phyloP scores from a whole-genome alignment of 2,329 filamentous ascomycete species.

The Scopulariopsis brevicaulis region DNA sequence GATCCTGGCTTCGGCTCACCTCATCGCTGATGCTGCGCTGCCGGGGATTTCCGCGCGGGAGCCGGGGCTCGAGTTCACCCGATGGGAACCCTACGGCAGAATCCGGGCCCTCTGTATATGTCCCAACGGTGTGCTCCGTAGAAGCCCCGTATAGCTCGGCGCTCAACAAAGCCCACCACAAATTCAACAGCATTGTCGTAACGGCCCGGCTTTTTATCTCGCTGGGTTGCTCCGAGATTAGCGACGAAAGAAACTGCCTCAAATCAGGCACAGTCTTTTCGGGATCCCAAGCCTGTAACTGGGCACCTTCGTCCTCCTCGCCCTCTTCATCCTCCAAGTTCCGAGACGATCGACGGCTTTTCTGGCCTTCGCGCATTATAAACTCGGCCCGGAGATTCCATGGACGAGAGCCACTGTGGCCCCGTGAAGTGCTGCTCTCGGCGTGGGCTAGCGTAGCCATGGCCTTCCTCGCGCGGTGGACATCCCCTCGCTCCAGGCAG shows the following conservation, averaged over 20 bases:
- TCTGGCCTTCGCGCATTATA: conserved; percentile 50
- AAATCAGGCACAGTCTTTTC: conserved; percentile 33
- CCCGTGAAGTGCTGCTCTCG: conserved; percentile 14
- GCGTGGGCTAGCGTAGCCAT: conserved; percentile 3
- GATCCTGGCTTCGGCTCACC: not conserved
- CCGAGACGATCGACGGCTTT: conserved; percentile 10
- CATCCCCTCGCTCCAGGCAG: not conserved
- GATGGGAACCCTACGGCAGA: not conserved
- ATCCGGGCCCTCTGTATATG: not conserved
- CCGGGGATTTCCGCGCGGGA: not conserved
- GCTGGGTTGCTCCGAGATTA: conserved; percentile 69
- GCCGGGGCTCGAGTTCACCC: not conserved
- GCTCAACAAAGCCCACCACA: conserved; percentile 71
- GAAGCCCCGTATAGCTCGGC: conserved; percentile 67
- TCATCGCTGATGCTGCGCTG: not conserved
- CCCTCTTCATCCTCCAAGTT: conserved; percentile 6
- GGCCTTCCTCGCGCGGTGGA: not conserved
- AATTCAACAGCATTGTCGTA: conserved; percentile 44
- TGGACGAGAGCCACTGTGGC: conserved; percentile 54
- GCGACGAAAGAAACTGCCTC: conserved; percentile 58
- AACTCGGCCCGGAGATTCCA: conserved; percentile 86
- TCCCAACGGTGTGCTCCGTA: not conserved
- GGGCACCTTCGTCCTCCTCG: conserved; percentile 2
- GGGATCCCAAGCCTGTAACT: conserved; percentile 26
- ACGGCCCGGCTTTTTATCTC: conserved; percentile 40